Evolutionary conservation across 2,329 filamentous ascomycete genomes (phyloP), one percentile per base, ranked within the genome.

Genomic region (Dothistroma pini): DNA sequence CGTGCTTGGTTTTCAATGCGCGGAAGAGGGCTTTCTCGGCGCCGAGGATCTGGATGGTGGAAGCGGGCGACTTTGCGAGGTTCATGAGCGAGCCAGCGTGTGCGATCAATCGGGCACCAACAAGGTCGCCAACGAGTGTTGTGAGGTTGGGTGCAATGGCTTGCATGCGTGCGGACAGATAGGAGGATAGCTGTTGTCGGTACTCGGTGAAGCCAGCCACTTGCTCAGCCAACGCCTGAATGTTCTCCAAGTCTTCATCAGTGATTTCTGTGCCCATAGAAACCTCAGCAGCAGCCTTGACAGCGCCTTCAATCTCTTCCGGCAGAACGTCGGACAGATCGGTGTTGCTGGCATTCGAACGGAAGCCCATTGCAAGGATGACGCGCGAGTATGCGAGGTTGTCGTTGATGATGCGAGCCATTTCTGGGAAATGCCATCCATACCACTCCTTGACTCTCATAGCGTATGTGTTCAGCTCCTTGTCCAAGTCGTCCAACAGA

Each of bases 361-460:
- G 89, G 84, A 96, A 91, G 69, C 95, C 95, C 81, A 96, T 90
- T 67, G 88, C 85, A 55, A 96, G 80, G 61, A 99, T 91, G 61
- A 99, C 88, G 68, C 88, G 89, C 62, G 93, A 88, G 76, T 96
- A 99, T 67, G 93, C 93, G 65, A 96, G 81, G 79, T 99, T 99
- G 83, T 99, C 95, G 77, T 96, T 96, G 69, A 97, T 84, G 74
- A 97, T 96, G 80, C 93, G 93, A 74, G 91, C 93, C 84, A 99
- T 87, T 81, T 99, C 95, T 47, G 95, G 95, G 82, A 97, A 99
- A 79, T 97, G 95, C 95, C 95, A 99, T 72, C 95, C 95, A 76
- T 99, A 99, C 95, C 95, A 99, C 79, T 99, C 95, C 86, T 97
- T 97, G 64, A 97, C 92, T 77, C 95, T 86, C 95, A 99, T 99